Evolutionary conservation across 768 basidiomycete genomes (phyloP).

Genomic region (Leccinum boreale): DNA sequence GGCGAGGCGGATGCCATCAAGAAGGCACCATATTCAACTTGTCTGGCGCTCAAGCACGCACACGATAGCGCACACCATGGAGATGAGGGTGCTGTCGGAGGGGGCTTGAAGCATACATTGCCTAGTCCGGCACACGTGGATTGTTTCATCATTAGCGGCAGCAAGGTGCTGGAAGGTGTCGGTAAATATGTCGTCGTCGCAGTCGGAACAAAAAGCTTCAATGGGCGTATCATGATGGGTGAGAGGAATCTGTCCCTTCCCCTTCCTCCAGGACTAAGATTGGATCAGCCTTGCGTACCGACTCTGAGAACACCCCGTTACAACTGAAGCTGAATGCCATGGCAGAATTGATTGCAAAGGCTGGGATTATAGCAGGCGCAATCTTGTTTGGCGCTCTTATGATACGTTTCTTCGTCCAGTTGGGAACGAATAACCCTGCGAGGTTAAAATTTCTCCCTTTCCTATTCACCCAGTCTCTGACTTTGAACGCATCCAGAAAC

Average conservation of each 20-base stretch:
- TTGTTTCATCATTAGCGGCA: constrained; percentile 89
- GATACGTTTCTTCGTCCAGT: constrained; percentile 93
- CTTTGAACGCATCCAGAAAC: constrained; percentile 39
- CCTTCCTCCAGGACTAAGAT: neutral
- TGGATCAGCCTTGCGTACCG: constrained; percentile 72
- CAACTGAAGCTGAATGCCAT: constrained; percentile 90
- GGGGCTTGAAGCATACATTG: constrained; percentile 10
- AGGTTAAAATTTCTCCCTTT: constrained; percentile 38
- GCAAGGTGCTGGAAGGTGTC: constrained; percentile 92
- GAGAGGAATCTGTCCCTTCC: constrained; percentile 20
- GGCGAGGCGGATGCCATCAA: constrained; percentile 96
- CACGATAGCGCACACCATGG: constrained; percentile 15
- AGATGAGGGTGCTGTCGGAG: constrained; percentile 24
- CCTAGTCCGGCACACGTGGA: constrained; percentile 59
- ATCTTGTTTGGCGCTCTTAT: constrained; percentile 80
- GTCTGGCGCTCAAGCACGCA: constrained; percentile 48
- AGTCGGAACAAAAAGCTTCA: constrained; percentile 90
- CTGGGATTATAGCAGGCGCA: constrained; percentile 79
- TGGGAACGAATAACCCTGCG: constrained; percentile 56
- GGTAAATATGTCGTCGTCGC: constrained; percentile 91
- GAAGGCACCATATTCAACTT: constrained; percentile 78
- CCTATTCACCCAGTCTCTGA: constrained; percentile 5
- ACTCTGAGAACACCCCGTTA: constrained; percentile 86
- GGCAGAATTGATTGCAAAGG: constrained; percentile 94
- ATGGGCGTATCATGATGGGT: constrained; percentile 99